Base-by-base conservation (phyloP, 2,329 filamentous ascomycete species). In the Raffaelea arxii region DNA sequence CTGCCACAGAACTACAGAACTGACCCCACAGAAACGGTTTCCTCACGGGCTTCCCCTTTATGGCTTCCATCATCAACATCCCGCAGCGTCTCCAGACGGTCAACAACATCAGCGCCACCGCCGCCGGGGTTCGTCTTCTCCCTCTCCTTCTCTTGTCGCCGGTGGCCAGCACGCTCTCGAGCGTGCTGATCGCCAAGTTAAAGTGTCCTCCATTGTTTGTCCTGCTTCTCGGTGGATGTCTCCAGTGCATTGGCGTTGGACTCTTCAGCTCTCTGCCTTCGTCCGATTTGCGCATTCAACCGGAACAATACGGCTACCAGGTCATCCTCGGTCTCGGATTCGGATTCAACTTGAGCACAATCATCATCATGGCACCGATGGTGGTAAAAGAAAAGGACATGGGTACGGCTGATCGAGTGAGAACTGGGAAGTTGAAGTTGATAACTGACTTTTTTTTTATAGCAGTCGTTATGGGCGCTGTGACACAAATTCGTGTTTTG, bases 1-100 rank as follows among this genome's bases (percentile, higher is more conserved):
- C n/a, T n/a, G n/a, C n/a, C n/a, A n/a, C n/a, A n/a, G n/a, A n/a
- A n/a, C n/a, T n/a, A n/a, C n/a, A n/a, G n/a, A n/a, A n/a, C n/a
- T n/a, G n/a, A n/a, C n/a, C n/a, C n/a, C n/a, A n/a, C n/a, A n/a
- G n/a, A 32, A 32, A 32, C 9, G 4, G 18, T 30, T 50, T 37
- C 45, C 39, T 46, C 45, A 25, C 41, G 11, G 63, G 59, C 4
- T 58, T 58, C 18, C 61, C 59, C 5, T 66, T 65, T 49, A 60
- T 62, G 55, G 55, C 60, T 2, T 54, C 59, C 11, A 41, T 63
- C 24, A 57, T 68, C 54, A 62, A 60, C 46, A 55, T 64, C n/a
- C 64, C 63, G 2, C 64, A 67, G 40, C 40, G 21, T n/a, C 21
- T 24, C 4, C 40, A 41, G 40, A 41, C 21, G 9, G 40, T 41